Conservation (phyloP, 345 rosid species). For the Corchorus capsularis region DNA sequence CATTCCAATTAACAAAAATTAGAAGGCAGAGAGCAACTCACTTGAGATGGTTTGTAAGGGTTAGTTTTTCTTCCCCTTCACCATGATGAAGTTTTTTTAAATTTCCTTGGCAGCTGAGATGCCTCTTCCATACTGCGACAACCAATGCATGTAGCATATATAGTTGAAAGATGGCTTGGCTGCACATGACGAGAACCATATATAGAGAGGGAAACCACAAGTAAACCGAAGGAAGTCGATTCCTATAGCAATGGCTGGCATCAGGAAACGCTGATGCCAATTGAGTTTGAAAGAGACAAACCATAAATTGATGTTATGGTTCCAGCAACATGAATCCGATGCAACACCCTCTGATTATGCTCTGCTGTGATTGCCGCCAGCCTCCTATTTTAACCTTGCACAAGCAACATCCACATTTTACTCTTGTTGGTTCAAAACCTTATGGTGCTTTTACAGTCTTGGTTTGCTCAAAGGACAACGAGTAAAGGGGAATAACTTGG, state of each 20-base stretch:
- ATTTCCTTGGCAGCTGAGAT: neutral
- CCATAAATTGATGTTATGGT: neutral
- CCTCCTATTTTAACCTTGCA: neutral
- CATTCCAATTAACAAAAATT: too few relatives aligned
- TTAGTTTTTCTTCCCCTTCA: neutral
- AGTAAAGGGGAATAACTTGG: conserved; percentile 14
- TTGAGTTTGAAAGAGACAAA: neutral
- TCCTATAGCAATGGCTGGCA: neutral
- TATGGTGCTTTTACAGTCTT: neutral
- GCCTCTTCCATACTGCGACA: neutral
- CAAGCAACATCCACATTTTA: neutral
- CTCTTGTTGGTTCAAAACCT: conserved; percentile 1
- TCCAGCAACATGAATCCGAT: neutral
- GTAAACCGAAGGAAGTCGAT: conserved; percentile 8
- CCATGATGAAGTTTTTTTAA: neutral
- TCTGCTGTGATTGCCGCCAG: neutral
- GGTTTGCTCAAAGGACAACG: conserved; percentile 11
- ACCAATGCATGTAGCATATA: neutral
- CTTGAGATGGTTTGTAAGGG: neutral
- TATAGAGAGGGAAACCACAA: conserved; percentile 9
- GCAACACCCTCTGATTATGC: neutral
- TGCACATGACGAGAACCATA: neutral
- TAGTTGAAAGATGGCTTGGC: neutral
- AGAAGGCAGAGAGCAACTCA: neutral
- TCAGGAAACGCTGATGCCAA: neutral